Conservation (phyloP, 345 rosid species). For the Aquilaria sinensis region DNA sequence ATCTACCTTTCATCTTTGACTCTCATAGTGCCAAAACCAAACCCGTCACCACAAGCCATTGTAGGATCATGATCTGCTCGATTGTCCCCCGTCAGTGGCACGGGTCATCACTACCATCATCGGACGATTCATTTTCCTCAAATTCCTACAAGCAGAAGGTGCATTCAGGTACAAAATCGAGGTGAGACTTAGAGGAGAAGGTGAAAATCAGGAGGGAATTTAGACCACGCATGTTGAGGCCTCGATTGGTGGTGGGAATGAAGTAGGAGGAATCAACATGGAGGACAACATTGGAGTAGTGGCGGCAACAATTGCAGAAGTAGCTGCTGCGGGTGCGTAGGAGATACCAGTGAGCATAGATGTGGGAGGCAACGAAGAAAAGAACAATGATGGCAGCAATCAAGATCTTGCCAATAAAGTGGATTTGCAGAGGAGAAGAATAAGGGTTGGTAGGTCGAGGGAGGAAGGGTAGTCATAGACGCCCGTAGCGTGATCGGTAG, state of each 20-base stretch:
- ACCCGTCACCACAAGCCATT: too few relatives aligned
- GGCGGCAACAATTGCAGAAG: constrained; percentile 11
- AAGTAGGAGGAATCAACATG: constrained; percentile 22
- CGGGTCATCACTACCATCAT: too few relatives aligned
- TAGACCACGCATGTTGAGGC: constrained; percentile 53
- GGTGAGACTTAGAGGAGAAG: constrained; percentile 34
- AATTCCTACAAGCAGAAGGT: constrained; percentile 87
- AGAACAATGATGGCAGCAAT: constrained; percentile 53
- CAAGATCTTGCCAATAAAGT: constrained; percentile 63
- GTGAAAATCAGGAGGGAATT: constrained; percentile 62
- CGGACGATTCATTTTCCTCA: constrained; percentile 49
- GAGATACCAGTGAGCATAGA: constrained; percentile 86
- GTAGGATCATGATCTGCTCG: too few relatives aligned
- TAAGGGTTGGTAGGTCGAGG: too few relatives aligned
- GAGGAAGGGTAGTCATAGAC: too few relatives aligned
- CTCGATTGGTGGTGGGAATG: constrained; percentile 20
- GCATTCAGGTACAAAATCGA: constrained; percentile 49
- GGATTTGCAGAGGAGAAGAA: too few relatives aligned
- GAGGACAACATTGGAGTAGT: constrained; percentile 45
- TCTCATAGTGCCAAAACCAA: too few relatives aligned
- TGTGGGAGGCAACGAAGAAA: constrained; percentile 76
- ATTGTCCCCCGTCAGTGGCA: too few relatives aligned
- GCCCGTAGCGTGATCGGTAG: too few relatives aligned
- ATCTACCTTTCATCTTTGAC: too few relatives aligned
- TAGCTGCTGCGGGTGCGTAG: constrained; percentile 59